phyloP scores from a whole-genome alignment of 208 protist species.

The Porcisia hertigi region DNA sequence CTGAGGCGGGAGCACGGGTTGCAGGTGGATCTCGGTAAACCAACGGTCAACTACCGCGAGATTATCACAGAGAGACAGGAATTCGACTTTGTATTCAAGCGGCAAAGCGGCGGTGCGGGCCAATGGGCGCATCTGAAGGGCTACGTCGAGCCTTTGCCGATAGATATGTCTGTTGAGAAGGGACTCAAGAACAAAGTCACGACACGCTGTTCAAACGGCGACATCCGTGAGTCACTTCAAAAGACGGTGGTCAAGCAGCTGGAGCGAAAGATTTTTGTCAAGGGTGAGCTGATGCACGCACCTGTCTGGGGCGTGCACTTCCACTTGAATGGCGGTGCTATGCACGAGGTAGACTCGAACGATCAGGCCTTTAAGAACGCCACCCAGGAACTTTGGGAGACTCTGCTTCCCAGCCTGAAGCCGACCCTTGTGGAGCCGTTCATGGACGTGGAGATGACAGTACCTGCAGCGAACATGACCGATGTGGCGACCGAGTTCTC shows the following conservation, averaged over 20 bases:
- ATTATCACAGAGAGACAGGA: slow-evolving; percentile 88
- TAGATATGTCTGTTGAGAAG: slow-evolving; percentile 92
- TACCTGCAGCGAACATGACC: slow-evolving; percentile 85
- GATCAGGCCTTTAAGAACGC: slow-evolving; percentile 98
- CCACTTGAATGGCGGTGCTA: slow-evolving; percentile 94
- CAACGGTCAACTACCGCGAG: slow-evolving; percentile 97
- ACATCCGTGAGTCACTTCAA: slow-evolving; percentile 93
- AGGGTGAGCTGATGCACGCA: slow-evolving; percentile 94
- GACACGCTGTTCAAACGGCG: slow-evolving; percentile 93
- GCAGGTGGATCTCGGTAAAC: slow-evolving; percentile 91
- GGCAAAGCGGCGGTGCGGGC: slow-evolving; percentile 98
- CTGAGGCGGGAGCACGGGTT: slow-evolving; percentile 95
- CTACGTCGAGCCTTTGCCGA: slow-evolving; percentile 88
- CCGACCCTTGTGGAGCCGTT: slow-evolving; percentile 97
- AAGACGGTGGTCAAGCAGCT: slow-evolving; percentile 92
- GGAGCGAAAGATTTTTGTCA: slow-evolving; percentile 91
- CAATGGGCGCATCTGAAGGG: slow-evolving; percentile 98
- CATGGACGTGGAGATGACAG: slow-evolving; percentile 96
- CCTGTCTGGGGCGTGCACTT: slow-evolving; percentile 96
- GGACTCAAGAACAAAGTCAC: slow-evolving; percentile 87
- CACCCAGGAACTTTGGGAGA: slow-evolving; percentile 94
- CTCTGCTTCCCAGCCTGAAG: slow-evolving; percentile 86
- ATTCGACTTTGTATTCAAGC: slow-evolving; percentile 99
- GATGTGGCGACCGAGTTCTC: slow-evolving; percentile 88
- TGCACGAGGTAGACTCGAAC: slow-evolving; percentile 99